Conservation (phyloP, 108 stramenopile genomes). For the Nitzschia sp. region DNA sequence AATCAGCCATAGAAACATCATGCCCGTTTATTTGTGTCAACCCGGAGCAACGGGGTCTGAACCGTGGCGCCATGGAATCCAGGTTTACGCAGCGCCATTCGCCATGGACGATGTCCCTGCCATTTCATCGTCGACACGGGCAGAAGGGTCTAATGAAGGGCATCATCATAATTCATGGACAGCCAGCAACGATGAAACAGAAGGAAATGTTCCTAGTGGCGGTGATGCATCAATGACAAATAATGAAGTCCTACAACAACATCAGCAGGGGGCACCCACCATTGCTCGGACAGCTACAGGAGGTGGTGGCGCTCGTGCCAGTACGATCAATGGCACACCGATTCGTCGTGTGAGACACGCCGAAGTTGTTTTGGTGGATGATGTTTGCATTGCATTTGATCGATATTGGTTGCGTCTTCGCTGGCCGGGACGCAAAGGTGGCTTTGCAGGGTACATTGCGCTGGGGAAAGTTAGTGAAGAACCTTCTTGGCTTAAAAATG, state of each 20-base stretch:
- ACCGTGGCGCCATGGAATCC: conserved; percentile 81
- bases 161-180: neutral
- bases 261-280: neutral
- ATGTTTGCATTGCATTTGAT: conserved; percentile 55
- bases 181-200: neutral
- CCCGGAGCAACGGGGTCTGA: conserved; percentile 62
- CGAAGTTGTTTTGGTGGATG: conserved; percentile 84
- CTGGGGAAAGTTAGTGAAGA: conserved; percentile 39
- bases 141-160: neutral
- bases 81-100: conserved; percentile 76
- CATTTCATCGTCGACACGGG: neutral
- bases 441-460: conserved; percentile 84
- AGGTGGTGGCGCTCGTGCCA: neutral
- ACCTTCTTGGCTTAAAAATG: neutral
- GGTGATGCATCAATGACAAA: neutral
- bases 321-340: conserved; percentile 25
- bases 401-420: conserved; percentile 80
- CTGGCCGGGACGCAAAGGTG: conserved; percentile 81
- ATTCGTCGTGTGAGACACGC: conserved; percentile 82
- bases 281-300: neutral
- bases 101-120: conserved; percentile 29
- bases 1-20: too few species aligned
- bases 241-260: neutral
- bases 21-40: conserved; percentile 86
- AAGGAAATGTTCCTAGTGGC: conserved; percentile 5